Evolutionary conservation across 2,329 filamentous ascomycete genomes (phyloP).

Genomic region (Aspergillus aculeatus): DNA sequence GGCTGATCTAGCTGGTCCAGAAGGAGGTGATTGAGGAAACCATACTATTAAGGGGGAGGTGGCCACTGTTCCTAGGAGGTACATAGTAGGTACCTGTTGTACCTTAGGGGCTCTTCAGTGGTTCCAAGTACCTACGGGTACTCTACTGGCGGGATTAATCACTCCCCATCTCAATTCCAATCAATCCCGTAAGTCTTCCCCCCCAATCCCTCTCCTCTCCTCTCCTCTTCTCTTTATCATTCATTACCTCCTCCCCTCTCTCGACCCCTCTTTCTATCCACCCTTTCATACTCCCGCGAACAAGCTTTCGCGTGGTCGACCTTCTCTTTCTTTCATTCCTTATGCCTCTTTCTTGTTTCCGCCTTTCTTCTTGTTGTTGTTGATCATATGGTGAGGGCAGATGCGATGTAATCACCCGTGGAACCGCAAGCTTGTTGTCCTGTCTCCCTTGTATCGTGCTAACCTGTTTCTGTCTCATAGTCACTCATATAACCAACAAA

Average conservation of each 20-base stretch:
- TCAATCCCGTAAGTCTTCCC: background rate
- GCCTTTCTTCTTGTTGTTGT: conserved; percentile 21
- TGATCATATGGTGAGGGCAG: conserved; percentile 19
- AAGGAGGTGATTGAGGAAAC: background rate
- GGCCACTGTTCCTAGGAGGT: background rate
- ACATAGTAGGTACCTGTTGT: too few relatives aligned
- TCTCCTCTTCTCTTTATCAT: conserved; percentile 4
- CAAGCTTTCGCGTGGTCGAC: background rate
- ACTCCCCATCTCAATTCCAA: background rate
- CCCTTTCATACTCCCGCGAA: background rate
- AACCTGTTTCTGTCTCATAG: conserved; percentile 17
- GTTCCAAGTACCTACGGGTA: too few relatives aligned
- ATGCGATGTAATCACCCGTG: conserved; percentile 34
- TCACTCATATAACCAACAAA: conserved; percentile 7
- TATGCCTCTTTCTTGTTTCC: conserved; percentile 20
- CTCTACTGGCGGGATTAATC: background rate
- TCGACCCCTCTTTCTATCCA: background rate
- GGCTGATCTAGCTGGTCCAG: background rate
- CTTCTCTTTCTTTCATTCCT: background rate
- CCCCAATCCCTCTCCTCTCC: background rate
- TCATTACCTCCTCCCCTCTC: background rate
- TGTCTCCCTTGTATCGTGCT: conserved; percentile 16
- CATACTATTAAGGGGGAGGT: background rate
- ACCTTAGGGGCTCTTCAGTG: too few relatives aligned
- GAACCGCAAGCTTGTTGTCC: conserved; percentile 21